Evolutionary conservation across 202 grass and related monocot genomes (phyloP), one percentile per base, ranked within the genome.

Genomic region (Hordeum pubiflorum): DNA sequence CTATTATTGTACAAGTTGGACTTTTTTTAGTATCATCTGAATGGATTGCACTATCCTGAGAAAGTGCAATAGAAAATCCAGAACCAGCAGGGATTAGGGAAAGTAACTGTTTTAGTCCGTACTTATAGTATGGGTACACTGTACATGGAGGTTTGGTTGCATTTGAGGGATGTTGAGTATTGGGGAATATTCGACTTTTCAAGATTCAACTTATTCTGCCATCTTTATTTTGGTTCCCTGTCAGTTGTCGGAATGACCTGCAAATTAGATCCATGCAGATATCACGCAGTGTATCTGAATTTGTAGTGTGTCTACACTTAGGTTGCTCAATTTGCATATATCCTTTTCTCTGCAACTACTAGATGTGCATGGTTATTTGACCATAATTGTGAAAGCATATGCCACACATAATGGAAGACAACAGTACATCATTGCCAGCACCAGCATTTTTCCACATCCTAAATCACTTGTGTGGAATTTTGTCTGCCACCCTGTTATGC

Each of bases 401-500:
- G 18, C 24, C 41, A 46, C 56, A 56, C 59, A 69, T 41, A 46
- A 81, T 76, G 65, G 21, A 43, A 26, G 18, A 77, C 43, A 82
- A 13, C 41, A 26, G 62, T 67, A 24, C n/a, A 58, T 17, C 26
- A 17, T 46, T 83, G 46, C 36, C 18, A 14, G 24, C 2, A 63
- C 37, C 46, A 72, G 59, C 41, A 27, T 71, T 63, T 72, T 31
- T 50, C n/a, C 46, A 58, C 39, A 57, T 23, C 63, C 6, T 15
- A 58, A 31, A 29, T 57, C 52, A 59, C 36, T 32, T 80, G 26
- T 82, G 59, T 48, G 62, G 21, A 69, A 32, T 82, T 20, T 65
- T 73, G 17, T 78, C 64, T 57, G 78, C 87, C 78, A 78, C 73
- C 73, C 9, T 8, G 48, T 60, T 82, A 66, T 78, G 36, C 78